Evolutionary conservation across 352 stramenopile species (phyloP), one percentile per base, ranked within the genome.

Genomic region (Phytopythium sindhum): DNA sequence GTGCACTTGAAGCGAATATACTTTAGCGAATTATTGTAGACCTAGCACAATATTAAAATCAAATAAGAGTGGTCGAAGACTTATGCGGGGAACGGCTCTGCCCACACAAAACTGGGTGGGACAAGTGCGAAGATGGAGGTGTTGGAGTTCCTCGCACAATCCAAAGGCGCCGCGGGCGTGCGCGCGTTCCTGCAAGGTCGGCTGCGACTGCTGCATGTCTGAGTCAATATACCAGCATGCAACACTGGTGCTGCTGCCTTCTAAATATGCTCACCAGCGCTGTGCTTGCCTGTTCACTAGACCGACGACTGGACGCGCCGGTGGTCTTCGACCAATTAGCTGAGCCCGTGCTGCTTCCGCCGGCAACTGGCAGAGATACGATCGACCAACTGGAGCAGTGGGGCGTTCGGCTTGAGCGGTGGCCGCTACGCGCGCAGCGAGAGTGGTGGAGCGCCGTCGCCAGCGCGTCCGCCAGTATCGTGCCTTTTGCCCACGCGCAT

Each of bases 401-500:
- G 28, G 75, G 78, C 0, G 51, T 91, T 0, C 52, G 68, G 10
- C 66, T 91, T 37, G 79, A 92, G 48, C 60, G 73, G 29, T 51
- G 86, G 41, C 47, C 69, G 11, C 31, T 82, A 26, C 28, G 57
- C 23, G 72, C 70, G 5, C 83, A 92, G 58, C 79, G 83, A 0
- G 75, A 87, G 37, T 66, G 88, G 24, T 92, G 79, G 81, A 88
- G 79, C 45, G 77, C 78, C 35, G 63, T 90, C 28, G 72, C 74
- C 14, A 78, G 70, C 31, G 44, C 60, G 33, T 44, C 52, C 19
- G 24, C 24, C 9, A 14, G 4, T 7, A 55, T n/a, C 28, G 68
- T 63, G 24, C 67, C 61, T 48, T 57, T 58, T 1, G 52, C 31
- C 50, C 39, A 54, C 7, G 61, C 35, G n/a, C 17, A 59, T 50